Conservation (phyloP, 2,329 filamentous ascomycete species). For the Blumeria hordei region DNA sequence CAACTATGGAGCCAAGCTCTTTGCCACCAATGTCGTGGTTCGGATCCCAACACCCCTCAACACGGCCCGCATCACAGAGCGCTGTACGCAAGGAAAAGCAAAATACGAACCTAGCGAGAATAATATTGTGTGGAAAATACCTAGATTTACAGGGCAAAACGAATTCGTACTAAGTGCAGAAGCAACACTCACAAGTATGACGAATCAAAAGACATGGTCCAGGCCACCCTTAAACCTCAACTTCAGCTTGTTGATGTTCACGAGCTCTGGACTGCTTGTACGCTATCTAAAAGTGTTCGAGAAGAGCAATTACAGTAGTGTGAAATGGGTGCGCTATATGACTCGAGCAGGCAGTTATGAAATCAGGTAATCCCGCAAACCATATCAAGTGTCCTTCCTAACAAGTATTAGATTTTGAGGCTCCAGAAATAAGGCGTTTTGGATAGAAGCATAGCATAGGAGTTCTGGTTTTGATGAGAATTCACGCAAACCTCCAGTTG, state of each 20-base stretch:
- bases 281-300: conserved; percentile 97
- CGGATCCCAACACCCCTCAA: conserved; percentile 91
- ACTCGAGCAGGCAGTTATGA: conserved; percentile 94
- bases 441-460: conserved; percentile 4
- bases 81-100: conserved; percentile 85
- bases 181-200: conserved; percentile 85
- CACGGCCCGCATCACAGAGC: conserved; percentile 78
- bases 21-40: conserved; percentile 87
- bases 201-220: conserved; percentile 92
- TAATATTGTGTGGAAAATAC: conserved; percentile 97
- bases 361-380: conserved; percentile 38
- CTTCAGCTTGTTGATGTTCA: conserved; percentile 95
- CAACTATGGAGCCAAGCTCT: conserved; percentile 89
- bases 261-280: conserved; percentile 74
- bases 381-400: background rate
- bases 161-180: conserved; percentile 91
- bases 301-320: conserved; percentile 95
- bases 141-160: conserved; percentile 91
- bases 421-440: conserved; percentile 2
- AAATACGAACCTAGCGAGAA: conserved; percentile 98
- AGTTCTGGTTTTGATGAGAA: background rate
- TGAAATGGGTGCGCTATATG: conserved; percentile 99
- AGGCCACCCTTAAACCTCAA: conserved; percentile 75
- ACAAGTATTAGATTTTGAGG: background rate
- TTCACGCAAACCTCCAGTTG: too few relatives aligned